Evolutionary conservation across 305 asterid genomes (phyloP).

Genomic region (Solanum hybrid): DNA sequence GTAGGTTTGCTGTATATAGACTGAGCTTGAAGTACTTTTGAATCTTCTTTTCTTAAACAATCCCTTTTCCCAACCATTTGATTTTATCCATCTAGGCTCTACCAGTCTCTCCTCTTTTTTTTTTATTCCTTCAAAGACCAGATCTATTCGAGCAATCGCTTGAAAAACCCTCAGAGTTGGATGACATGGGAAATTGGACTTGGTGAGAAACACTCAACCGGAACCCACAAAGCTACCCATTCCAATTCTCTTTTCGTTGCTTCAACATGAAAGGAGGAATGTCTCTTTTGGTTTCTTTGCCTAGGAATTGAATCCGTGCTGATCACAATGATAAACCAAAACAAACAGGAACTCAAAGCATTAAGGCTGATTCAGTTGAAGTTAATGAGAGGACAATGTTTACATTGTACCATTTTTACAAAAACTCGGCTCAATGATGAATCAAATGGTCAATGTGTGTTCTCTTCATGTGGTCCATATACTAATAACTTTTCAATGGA

Average conservation of each 20-base stretch:
- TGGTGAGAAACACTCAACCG: not conserved
- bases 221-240: not conserved
- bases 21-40: not conserved
- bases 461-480: not conserved
- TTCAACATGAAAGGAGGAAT: not conserved
- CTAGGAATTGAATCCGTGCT: not conserved
- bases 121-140: not conserved
- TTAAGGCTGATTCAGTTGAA: not conserved
- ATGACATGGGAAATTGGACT: not conserved
- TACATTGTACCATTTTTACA: not conserved
- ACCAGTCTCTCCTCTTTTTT: not conserved
- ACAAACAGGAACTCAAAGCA: not conserved
- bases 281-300: not conserved
- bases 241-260: not conserved
- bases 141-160: not conserved
- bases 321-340: not conserved
- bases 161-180: not conserved
- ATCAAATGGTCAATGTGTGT: not conserved
- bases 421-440: not conserved
- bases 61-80: not conserved
- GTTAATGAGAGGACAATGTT: not conserved
- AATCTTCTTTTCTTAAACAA: not conserved
- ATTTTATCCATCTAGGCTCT: not conserved
- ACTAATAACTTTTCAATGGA: not conserved
- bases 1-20: not conserved